A percentile compares a stretch with the other conserved stretches of the same genome.
Evolutionary conservation across 139 green algal species (phyloP).

Genomic region (Chlamydomonas applanata): DNA sequence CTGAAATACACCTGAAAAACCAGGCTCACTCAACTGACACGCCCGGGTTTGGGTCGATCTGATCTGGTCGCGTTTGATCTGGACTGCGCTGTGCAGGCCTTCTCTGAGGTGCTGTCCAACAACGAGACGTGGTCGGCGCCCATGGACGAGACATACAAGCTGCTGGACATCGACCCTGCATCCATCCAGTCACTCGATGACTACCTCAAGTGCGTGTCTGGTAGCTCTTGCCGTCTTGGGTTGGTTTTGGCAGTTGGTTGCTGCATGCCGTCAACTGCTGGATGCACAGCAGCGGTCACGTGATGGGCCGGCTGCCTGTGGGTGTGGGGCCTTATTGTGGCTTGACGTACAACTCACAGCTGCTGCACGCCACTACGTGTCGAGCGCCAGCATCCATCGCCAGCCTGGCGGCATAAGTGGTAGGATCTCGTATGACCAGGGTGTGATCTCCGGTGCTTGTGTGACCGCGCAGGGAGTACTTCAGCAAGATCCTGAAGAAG

Average conservation of each 20-base stretch:
- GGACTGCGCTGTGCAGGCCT: conserved; percentile 52
- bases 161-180: conserved; percentile 84
- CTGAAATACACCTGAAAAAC: neutral
- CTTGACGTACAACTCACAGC: neutral
- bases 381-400: neutral
- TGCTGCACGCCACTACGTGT: neutral
- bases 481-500: conserved; percentile 92
- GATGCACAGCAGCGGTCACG: too few species aligned
- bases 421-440: neutral
- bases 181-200: conserved; percentile 78
- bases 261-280: too few species aligned
- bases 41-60: neutral
- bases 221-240: neutral
- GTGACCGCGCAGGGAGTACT: conserved; percentile 82
- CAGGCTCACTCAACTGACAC: neutral
- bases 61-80: too few species aligned
- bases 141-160: conserved; percentile 91
- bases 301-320: too few species aligned
- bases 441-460: too few species aligned
- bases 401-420: neutral
- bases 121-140: conserved; percentile 82
- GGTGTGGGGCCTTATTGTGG: too few species aligned
- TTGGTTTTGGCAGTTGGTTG: too few species aligned
- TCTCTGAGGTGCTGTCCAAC: conserved; percentile 86
- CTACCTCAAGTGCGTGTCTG: conserved; percentile 64